Base-by-base conservation (phyloP, 106 monocot species). In the Cymbidium sinense region DNA sequence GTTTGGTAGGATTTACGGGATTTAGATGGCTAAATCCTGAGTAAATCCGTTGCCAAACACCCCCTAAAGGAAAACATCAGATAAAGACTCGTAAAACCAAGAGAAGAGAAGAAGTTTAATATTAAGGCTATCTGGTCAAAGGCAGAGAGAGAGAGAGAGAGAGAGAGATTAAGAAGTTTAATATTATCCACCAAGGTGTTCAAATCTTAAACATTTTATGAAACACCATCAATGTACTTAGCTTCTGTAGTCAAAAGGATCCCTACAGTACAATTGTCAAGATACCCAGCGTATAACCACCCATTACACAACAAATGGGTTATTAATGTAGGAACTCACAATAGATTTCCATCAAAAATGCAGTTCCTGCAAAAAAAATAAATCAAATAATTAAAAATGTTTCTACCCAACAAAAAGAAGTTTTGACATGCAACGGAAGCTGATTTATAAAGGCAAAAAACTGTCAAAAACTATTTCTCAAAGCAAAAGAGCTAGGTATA, bases 281-380 rank as follows among this genome's bases (percentile, higher is more conserved):
- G 29, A 31, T 33, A 33, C 67, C 2, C 30, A 23, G 6, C 25
- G 25, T 61, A 61, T 5, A 61, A 7, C 25, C 33, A 67, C 12
- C 67, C 12, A 67, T 21, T 13, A 67, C 17, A 34, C 17, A 64
- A 41, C 36, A 8, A 74, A 9, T 39, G 65, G 13, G 70, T 30
- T 25, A 77, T 7, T 20, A 2, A 23, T 19, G 2, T 52, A 29
- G 33, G 28, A 34, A 86, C 93, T 95, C 85, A 95, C 95, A 93
- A 44, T 54, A 95, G 81, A 80, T 95, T 95, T 72, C 95, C 95
- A 83, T 95, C 93, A 11, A 77, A 34, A 82, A 93, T 83, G 76
- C 90, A 88, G 74, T 82, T 93, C 85, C 95, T 95, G 82, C 30
- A 85, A 88, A 80, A 27, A 33, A 20, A 4, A 33, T n/a, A 71